Evolutionary conservation across 1,284 basidiomycete species (phyloP).

Genomic region (Violaceomyces palustris): DNA sequence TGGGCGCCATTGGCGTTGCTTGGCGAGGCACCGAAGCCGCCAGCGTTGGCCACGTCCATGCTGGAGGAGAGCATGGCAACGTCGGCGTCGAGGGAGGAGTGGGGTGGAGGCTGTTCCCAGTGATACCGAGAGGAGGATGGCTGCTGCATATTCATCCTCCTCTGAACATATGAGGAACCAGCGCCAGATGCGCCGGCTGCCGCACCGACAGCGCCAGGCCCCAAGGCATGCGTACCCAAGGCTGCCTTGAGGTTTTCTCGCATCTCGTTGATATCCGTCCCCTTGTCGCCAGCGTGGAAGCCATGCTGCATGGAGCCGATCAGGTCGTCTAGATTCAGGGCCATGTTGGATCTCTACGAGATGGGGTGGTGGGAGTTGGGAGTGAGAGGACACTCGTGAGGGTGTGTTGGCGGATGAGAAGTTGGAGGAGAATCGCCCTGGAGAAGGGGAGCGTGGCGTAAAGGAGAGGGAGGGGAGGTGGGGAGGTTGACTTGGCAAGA

Average conservation of each 20-base stretch:
- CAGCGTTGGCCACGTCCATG: no score
- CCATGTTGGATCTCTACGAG: slow-evolving; percentile 14
- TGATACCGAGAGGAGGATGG: neutral
- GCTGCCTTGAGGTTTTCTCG: slow-evolving; percentile 31
- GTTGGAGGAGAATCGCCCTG: no score
- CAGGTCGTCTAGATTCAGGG: slow-evolving; percentile 43
- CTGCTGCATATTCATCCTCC: no score
- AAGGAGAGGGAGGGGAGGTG: no score
- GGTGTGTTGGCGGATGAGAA: no score
- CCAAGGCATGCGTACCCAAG: slow-evolving; percentile 15
- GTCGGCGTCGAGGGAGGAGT: slow-evolving; percentile 20
- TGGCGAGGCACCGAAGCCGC: no score
- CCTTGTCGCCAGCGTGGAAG: slow-evolving; percentile 38
- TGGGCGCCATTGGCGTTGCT: no score
- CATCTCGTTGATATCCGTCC: slow-evolving; percentile 35
- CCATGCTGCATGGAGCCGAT: slow-evolving; percentile 44
- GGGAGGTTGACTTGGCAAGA: no score
- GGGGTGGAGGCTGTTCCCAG: no score
- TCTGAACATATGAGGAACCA: neutral
- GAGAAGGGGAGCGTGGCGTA: no score
- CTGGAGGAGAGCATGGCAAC: slow-evolving; percentile 26
- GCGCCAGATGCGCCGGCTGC: neutral
- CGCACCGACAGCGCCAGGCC: slow-evolving; percentile 4
- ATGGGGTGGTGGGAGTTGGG: neutral
- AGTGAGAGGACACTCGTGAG: no score